These are phyloP conservation scores for Cyclotella choctawhatcheeana DNA, from an alignment of 108 stramenopile species.

Conservation along the genomic window DNA sequence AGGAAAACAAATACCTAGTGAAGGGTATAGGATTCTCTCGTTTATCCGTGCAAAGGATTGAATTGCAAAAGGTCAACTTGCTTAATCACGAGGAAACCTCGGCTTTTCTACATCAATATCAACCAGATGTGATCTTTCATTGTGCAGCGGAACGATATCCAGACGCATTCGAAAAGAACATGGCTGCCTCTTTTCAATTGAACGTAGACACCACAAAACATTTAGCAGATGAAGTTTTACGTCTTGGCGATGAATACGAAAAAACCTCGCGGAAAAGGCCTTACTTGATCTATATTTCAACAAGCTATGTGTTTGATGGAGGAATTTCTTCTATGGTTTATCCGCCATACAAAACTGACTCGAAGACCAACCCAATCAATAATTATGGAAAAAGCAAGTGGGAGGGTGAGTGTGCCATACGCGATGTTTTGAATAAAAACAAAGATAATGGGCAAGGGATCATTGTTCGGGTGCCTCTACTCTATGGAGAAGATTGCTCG, in stretches of 20 bases:
- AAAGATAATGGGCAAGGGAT: slow-evolving; percentile 17
- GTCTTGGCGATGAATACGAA: slow-evolving; percentile 8
- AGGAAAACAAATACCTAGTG: not conserved
- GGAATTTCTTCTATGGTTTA: slow-evolving; percentile 15
- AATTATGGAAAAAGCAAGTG: slow-evolving; percentile 41
- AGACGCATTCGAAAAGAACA: slow-evolving; percentile 32
- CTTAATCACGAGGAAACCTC: slow-evolving; percentile 26
- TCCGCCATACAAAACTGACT: slow-evolving; percentile 37
- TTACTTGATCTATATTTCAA: slow-evolving; percentile 36
- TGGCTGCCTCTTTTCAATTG: slow-evolving; percentile 23
- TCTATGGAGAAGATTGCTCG: slow-evolving; percentile 44
- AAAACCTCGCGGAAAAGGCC: not conserved
- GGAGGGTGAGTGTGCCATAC: slow-evolving; percentile 34
- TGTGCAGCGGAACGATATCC: slow-evolving; percentile 43
- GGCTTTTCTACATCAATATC: slow-evolving; percentile 5
- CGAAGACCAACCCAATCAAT: slow-evolving; percentile 28
- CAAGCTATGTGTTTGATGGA: slow-evolving; percentile 44
- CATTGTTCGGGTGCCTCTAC: slow-evolving; percentile 36
- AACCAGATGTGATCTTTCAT: slow-evolving; percentile 37
- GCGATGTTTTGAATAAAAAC: slow-evolving; percentile 31
- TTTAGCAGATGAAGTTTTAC: slow-evolving; percentile 22
- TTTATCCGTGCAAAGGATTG: slow-evolving; percentile 6
- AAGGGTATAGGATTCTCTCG: slow-evolving; percentile 31
- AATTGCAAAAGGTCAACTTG: slow-evolving; percentile 24
- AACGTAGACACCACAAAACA: slow-evolving; percentile 36